phyloP scores from a whole-genome alignment of 306 rosid species.

The Crotalaria pallida region DNA sequence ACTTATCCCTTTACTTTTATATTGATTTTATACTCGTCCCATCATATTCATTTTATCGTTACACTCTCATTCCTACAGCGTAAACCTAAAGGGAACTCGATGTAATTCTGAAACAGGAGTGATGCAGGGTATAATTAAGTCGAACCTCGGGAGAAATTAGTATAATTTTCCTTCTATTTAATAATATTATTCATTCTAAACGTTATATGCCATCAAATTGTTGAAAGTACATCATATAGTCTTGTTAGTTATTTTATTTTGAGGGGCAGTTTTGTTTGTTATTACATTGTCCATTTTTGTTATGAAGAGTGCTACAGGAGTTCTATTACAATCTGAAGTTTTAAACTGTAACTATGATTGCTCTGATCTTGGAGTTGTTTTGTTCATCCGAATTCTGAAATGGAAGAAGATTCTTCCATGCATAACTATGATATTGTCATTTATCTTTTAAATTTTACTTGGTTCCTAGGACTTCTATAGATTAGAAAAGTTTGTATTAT shows the following conservation, averaged over 20 bases:
- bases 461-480: not conserved
- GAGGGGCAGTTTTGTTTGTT: not conserved
- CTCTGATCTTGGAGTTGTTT: not conserved
- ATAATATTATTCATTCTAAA: not conserved
- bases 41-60: too few species aligned
- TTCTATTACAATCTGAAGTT: not conserved
- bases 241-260: not conserved
- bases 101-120: too few species aligned
- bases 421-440: not conserved
- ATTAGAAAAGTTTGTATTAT: not conserved
- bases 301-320: not conserved
- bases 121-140: too few species aligned
- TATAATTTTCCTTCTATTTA: not conserved
- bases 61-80: too few species aligned
- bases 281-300: not conserved
- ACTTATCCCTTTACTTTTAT: too few species aligned
- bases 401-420: not conserved
- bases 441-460: not conserved
- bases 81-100: too few species aligned
- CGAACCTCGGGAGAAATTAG: too few species aligned
- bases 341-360: not conserved
- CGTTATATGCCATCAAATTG: not conserved
- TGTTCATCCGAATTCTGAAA: not conserved
- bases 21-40: too few species aligned
- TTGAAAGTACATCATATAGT: not conserved